Base-by-base conservation (phyloP, 805 yeast species). In the Zygosaccharomyces siamensis region DNA sequence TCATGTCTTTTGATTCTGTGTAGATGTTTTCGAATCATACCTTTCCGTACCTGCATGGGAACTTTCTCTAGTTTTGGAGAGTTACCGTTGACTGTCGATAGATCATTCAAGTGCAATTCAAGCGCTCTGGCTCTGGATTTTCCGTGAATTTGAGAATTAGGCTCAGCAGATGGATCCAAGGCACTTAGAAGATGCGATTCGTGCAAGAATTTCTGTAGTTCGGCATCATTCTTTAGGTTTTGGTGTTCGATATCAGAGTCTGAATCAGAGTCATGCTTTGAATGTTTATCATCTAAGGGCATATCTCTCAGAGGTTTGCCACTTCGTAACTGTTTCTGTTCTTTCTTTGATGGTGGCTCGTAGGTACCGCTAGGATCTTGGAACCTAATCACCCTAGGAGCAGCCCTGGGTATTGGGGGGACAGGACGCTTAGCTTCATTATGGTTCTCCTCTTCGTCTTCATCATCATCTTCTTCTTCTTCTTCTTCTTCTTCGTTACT, bases 31-130 rank as follows among this genome's bases (percentile, higher is more conserved):
- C 73, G 69, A 23, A 87, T 72, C 83, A 90, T 85, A 2, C 96
- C 96, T 61, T 86, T 86, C 48, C 97, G 77, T 73, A 89, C 80
- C 16, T 78, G 66, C 89, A 93, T 90, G 18, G 98, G 96, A 80
- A 89, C 87, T 45, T 82, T 86, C 56, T 86, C 93, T 31, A 84
- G 66, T 36, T 52, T 57, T 58, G 61, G 32, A 69, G 68, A 26
- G 62, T 66, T 12, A 76, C 65, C 84, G 50, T 76, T 75, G 0
- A 72, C 62, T 5, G 72, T 57, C 0, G 87, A 74, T 1, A 80
- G 52, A 8, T 70, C 65, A 11, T 77, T 67, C 48, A 86, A 68
- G 48, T 92, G 71, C 37, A 78, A 75, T 46, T 80, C 80, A 43
- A 86, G 63, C 0, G 88, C 80, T 52, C 85, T 75, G 45, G 77